Conservation (phyloP, 73 alveolate genomes). For the Tetrahymena borealis region DNA sequence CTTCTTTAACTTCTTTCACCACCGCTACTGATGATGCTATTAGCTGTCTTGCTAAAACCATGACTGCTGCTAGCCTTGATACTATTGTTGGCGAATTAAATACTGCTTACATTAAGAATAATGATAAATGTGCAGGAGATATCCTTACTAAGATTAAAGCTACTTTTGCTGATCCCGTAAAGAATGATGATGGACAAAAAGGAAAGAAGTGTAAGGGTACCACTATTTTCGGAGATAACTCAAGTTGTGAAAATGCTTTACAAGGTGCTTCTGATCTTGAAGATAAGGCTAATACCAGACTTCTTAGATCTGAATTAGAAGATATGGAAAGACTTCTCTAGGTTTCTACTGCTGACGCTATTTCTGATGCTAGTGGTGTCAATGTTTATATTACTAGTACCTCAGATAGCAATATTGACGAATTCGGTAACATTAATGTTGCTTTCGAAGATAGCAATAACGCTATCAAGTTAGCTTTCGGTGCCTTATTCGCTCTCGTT, state of each 20-base stretch:
- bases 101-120: not conserved
- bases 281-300: not conserved
- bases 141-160: not conserved
- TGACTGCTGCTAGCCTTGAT: not conserved
- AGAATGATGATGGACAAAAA: not conserved
- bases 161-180: not conserved
- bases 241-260: not conserved
- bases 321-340: not conserved
- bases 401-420: not conserved
- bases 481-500: too few relatives aligned
- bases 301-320: not conserved
- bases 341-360: not conserved
- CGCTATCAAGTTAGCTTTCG: too few relatives aligned
- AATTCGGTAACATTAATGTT: not conserved
- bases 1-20: not conserved
- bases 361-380: not conserved
- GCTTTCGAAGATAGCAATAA: not conserved
- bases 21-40: not conserved
- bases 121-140: not conserved
- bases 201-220: not conserved
- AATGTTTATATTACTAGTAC: not conserved
- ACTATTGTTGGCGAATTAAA: not conserved
- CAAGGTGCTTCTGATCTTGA: not conserved
- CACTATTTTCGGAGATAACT: too few relatives aligned
- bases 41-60: not conserved